phyloP scores from a whole-genome alignment of 495 filamentous ascomycete genomes.

The Aspergillus incahuasiensis region DNA sequence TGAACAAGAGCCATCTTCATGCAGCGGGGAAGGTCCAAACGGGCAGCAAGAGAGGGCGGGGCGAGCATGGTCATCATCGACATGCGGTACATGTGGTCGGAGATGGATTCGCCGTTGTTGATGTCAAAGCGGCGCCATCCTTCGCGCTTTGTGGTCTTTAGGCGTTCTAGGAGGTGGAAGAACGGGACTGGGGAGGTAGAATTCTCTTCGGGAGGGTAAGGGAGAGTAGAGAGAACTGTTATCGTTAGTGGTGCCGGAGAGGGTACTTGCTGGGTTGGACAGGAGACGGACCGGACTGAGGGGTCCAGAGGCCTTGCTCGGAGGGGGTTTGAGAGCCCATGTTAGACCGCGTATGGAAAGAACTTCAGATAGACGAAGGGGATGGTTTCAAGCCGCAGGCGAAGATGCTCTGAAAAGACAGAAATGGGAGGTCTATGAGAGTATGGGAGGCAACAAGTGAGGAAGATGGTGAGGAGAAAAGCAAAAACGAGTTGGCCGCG shows the following conservation, averaged over 20 bases:
- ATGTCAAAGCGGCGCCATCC: conserved; percentile 91
- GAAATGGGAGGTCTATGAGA: not conserved
- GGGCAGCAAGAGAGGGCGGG: conserved; percentile 64
- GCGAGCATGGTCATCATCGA: conserved; percentile 91
- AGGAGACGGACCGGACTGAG: conserved; percentile 21
- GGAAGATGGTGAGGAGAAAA: conserved; percentile 4
- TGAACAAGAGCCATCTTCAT: conserved; percentile 92
- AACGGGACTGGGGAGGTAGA: conserved; percentile 77
- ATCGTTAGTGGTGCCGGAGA: not conserved
- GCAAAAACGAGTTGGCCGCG: conserved; percentile 9
- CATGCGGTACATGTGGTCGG: conserved; percentile 99
- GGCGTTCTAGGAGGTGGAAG: conserved; percentile 85
- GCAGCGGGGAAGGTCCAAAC: conserved; percentile 74
- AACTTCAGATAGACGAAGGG: conserved; percentile 3
- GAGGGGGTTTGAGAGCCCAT: conserved; percentile 34
- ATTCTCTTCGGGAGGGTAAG: conserved; percentile 50
- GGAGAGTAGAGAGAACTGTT: conserved; percentile 45
- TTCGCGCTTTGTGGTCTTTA: conserved; percentile 94
- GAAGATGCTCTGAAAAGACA: conserved; percentile 5
- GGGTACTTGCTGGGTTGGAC: not conserved
- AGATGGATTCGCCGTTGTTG: conserved; percentile 71
- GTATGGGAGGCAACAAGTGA: not conserved
- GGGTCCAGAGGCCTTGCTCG: conserved; percentile 24
- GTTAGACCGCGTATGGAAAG: not conserved
- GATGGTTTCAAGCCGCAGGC: not conserved